Conservation (phyloP, 805 yeast species). For the Alloascoidea hylecoeti region DNA sequence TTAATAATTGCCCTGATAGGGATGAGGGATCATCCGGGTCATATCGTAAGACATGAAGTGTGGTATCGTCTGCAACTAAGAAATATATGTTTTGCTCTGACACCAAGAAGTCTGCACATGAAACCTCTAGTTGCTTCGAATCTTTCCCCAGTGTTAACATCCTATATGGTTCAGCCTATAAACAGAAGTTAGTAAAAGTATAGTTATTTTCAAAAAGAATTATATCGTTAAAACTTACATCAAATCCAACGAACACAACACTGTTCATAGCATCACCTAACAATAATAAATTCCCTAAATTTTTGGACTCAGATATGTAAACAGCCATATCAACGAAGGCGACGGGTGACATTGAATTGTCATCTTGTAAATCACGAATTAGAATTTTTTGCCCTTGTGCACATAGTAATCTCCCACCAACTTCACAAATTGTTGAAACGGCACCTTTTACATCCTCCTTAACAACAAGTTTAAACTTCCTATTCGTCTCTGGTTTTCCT, state of each 20-base stretch:
- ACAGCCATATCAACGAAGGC: constrained; percentile 86
- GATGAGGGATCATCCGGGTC: constrained; percentile 89
- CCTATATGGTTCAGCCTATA: constrained; percentile 73
- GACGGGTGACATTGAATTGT: constrained; percentile 78
- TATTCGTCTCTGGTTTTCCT: constrained; percentile 70
- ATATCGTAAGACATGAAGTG: constrained; percentile 63
- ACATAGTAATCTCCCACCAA: constrained; percentile 71
- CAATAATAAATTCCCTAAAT: constrained; percentile 69
- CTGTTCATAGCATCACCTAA: constrained; percentile 73
- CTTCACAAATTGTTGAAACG: constrained; percentile 59
- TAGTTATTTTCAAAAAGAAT: too few species aligned
- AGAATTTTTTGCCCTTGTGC: constrained; percentile 79
- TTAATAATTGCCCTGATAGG: constrained; percentile 59
- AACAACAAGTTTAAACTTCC: constrained; percentile 58
- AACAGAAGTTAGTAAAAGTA: not conserved
- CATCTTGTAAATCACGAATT: constrained; percentile 75
- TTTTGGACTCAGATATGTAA: constrained; percentile 64
- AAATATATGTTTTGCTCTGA: constrained; percentile 57
- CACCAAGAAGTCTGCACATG: constrained; percentile 63
- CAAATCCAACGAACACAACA: constrained; percentile 75
- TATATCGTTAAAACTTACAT: constrained; percentile 20
- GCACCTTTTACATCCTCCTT: constrained; percentile 76
- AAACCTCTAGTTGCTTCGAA: constrained; percentile 42
- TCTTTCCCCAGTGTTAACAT: constrained; percentile 73
- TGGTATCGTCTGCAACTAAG: constrained; percentile 53